Conservation (phyloP, 2,329 filamentous ascomycete genomes). For the Neospermospora avenae region DNA sequence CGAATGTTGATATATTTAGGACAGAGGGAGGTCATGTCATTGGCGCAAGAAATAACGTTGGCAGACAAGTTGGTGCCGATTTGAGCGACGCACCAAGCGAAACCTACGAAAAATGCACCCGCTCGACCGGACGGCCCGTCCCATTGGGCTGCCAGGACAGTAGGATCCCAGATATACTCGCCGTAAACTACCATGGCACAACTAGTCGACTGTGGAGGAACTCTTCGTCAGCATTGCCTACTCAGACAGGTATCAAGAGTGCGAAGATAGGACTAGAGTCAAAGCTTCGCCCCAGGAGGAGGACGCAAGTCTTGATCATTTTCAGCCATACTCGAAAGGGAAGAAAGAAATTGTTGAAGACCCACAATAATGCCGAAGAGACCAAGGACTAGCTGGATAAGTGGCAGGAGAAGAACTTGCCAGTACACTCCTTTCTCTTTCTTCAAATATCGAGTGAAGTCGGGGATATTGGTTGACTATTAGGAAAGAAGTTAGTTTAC, state of each 20-base stretch:
- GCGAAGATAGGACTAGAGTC: no score
- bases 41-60: constrained; percentile 36
- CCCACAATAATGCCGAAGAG: constrained; percentile 35
- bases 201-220: no score
- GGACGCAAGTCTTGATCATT: no score
- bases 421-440: constrained; percentile 27
- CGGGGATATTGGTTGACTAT: constrained; percentile 33
- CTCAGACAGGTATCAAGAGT: no score
- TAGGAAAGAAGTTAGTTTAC: no score
- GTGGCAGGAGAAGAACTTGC: constrained; percentile 30
- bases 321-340: no score
- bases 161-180: constrained; percentile 34
- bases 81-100: constrained; percentile 33
- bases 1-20: constrained; percentile 50
- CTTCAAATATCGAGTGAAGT: constrained; percentile 33
- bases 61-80: constrained; percentile 42
- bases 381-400: constrained; percentile 29
- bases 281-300: no score
- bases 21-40: constrained; percentile 44
- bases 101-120: constrained; percentile 34
- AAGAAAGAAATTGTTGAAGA: no score
- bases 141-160: constrained; percentile 26
- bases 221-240: no score
- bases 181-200: constrained; percentile 35
- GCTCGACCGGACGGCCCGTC: constrained; percentile 29